Evolutionary conservation across 2,329 filamentous ascomycete genomes (phyloP).

Genomic region (Fusarium musae): DNA sequence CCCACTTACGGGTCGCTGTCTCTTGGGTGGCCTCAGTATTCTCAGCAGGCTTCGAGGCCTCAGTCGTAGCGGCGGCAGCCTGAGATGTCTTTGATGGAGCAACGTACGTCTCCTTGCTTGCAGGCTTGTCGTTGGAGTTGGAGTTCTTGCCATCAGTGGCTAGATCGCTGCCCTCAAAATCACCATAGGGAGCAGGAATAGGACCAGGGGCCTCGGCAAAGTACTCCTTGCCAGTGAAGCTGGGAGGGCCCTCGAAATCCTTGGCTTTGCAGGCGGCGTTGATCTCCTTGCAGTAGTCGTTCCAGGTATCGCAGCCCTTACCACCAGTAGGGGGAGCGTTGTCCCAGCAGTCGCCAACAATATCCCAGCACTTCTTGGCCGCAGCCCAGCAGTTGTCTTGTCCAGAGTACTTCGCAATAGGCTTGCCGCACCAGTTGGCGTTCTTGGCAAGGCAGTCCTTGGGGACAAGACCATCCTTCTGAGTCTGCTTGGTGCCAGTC

Average conservation of each 20-base stretch:
- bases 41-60: slow-evolving; percentile 9
- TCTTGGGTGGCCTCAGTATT: slow-evolving; percentile 4
- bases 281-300: slow-evolving; percentile 67
- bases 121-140: slow-evolving; percentile 19
- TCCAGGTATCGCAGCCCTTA: slow-evolving; percentile 70
- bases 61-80: slow-evolving; percentile 7
- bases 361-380: slow-evolving; percentile 66
- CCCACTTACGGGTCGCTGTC: slow-evolving; percentile 20
- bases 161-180: slow-evolving; percentile 37
- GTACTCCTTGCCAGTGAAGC: slow-evolving; percentile 51
- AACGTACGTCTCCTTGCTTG: background rate
- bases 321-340: slow-evolving; percentile 68
- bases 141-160: slow-evolving; percentile 18
- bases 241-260: slow-evolving; percentile 60
- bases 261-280: slow-evolving; percentile 56
- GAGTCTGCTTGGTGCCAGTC: slow-evolving; percentile 32
- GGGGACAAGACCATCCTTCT: slow-evolving; percentile 63
- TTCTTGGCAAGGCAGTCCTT: slow-evolving; percentile 70
- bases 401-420: slow-evolving; percentile 66
- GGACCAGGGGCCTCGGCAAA: slow-evolving; percentile 47
- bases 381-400: slow-evolving; percentile 70
- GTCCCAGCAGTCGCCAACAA: slow-evolving; percentile 69
- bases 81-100: slow-evolving; percentile 17
- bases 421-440: slow-evolving; percentile 76
- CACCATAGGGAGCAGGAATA: slow-evolving; percentile 49